These are phyloP conservation scores for Pyrenophora tritici-repentis DNA, from an alignment of 2,329 filamentous ascomycete species.

Conservation along the genomic window DNA sequence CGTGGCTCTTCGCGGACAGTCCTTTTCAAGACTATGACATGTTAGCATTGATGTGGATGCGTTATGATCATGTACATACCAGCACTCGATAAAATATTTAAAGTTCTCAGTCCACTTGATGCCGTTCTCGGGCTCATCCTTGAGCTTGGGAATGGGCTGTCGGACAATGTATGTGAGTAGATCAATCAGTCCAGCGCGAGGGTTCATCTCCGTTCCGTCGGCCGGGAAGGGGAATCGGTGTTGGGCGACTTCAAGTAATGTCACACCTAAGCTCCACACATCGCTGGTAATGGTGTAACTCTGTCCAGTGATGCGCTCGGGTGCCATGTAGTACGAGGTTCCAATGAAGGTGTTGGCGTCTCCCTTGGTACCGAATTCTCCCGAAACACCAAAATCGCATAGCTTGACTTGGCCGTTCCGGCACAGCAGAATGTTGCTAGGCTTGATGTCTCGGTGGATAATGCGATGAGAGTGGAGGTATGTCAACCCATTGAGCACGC, in stretches of 20 bases:
- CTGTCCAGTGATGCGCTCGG: slow-evolving; percentile 95
- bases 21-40: slow-evolving; percentile 81
- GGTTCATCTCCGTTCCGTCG: slow-evolving; percentile 94
- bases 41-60: slow-evolving; percentile 29
- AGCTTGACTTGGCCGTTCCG: slow-evolving; percentile 89
- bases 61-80: slow-evolving; percentile 64
- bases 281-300: slow-evolving; percentile 98
- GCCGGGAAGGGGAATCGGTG: slow-evolving; percentile 98
- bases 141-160: slow-evolving; percentile 91
- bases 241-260: slow-evolving; percentile 97
- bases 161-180: slow-evolving; percentile 96
- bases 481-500: slow-evolving; percentile 88
- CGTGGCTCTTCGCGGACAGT: slow-evolving; percentile 81
- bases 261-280: slow-evolving; percentile 97
- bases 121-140: slow-evolving; percentile 86
- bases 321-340: slow-evolving; percentile 99
- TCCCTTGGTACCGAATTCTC: slow-evolving; percentile 97
- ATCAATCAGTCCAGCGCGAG: slow-evolving; percentile 89
- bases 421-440: slow-evolving; percentile 93
- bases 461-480: slow-evolving; percentile 96
- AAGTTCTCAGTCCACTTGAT: slow-evolving; percentile 97
- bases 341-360: slow-evolving; percentile 99
- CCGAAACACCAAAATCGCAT: slow-evolving; percentile 97
- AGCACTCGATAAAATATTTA: slow-evolving; percentile 99
- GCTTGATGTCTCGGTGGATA: slow-evolving; percentile 98